Evolutionary conservation across 768 basidiomycete genomes (phyloP).

Genomic region (Leccinum truebloodii): DNA sequence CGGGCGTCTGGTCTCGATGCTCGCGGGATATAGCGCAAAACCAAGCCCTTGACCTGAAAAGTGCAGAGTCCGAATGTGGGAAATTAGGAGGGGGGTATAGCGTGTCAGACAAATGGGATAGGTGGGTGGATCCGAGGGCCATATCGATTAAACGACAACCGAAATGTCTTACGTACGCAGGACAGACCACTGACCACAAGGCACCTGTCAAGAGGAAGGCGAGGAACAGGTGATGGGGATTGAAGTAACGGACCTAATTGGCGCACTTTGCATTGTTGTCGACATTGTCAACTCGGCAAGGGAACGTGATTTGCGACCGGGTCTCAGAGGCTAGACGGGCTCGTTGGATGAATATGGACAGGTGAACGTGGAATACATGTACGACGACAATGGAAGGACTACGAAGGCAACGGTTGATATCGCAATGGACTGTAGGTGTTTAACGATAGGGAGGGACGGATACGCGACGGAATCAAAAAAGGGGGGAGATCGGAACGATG

Average conservation of each 20-base stretch:
- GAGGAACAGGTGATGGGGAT: conserved; percentile 27
- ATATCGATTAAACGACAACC: conserved; percentile 40
- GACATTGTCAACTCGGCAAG: conserved; percentile 33
- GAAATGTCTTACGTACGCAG: conserved; percentile 37
- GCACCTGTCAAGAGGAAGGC: conserved; percentile 33
- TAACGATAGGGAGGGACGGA: conserved; percentile 12
- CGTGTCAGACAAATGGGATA: conserved; percentile 34
- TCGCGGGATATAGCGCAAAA: conserved; percentile 38
- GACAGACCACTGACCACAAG: conserved; percentile 34
- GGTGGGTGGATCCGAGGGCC: conserved; percentile 39
- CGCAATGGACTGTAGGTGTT: conserved; percentile 18
- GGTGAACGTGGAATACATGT: conserved; percentile 29
- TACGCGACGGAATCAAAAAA: conserved; percentile 20
- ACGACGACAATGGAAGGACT: conserved; percentile 28
- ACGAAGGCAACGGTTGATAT: conserved; percentile 26
- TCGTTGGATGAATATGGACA: conserved; percentile 24
- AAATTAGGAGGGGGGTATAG: conserved; percentile 30
- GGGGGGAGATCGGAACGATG: conserved; percentile 15
- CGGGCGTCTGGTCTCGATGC: conserved; percentile 38
- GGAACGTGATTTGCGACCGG: conserved; percentile 26
- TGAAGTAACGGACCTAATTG: conserved; percentile 34
- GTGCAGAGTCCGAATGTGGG: conserved; percentile 34
- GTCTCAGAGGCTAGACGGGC: conserved; percentile 29
- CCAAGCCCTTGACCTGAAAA: conserved; percentile 37
- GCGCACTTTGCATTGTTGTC: conserved; percentile 35